A percentile compares a stretch with the other conserved stretches of the same genome.
These are phyloP conservation scores for Colletotrichum gloeosporioides DNA, from an alignment of 2,329 filamentous ascomycete species.

Conservation along the genomic window DNA sequence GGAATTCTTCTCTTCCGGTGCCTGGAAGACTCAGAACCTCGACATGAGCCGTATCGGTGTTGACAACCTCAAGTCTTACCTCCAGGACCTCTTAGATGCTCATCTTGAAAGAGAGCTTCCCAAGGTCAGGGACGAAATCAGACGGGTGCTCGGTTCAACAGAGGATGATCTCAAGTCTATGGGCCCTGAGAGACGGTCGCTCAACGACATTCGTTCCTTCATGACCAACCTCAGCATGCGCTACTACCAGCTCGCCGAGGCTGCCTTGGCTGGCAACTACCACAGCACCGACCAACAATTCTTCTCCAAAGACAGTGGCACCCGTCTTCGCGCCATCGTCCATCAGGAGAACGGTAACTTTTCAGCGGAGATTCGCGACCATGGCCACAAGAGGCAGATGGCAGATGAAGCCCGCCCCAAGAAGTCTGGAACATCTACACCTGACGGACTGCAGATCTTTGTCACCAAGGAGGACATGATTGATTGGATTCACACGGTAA, in stretches of 20 bases:
- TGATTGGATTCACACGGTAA: not conserved
- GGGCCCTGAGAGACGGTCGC: slow-evolving; percentile 51
- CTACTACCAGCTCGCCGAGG: slow-evolving; percentile 49
- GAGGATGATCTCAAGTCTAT: slow-evolving; percentile 46
- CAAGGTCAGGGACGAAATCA: slow-evolving; percentile 41
- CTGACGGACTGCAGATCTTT: slow-evolving; percentile 18
- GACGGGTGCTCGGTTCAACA: slow-evolving; percentile 24
- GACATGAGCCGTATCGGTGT: slow-evolving; percentile 48
- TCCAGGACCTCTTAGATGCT: slow-evolving; percentile 55
- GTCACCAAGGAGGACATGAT: not conserved
- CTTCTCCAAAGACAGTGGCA: slow-evolving; percentile 49
- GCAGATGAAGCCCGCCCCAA: not conserved
- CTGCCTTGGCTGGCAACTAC: slow-evolving; percentile 58
- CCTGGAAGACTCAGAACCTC: slow-evolving; percentile 40
- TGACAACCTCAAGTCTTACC: slow-evolving; percentile 45
- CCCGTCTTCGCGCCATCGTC: slow-evolving; percentile 58
- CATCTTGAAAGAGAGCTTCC: slow-evolving; percentile 53
- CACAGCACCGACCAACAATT: slow-evolving; percentile 43
- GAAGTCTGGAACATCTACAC: not conserved
- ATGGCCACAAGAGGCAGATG: slow-evolving; percentile 46
- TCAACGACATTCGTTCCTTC: slow-evolving; percentile 51
- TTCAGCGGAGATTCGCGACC: slow-evolving; percentile 41
- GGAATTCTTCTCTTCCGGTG: slow-evolving; percentile 46
- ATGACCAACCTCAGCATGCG: slow-evolving; percentile 50
- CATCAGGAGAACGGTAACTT: slow-evolving; percentile 57